A percentile compares a stretch with the other conserved stretches of the same genome.
These are phyloP conservation scores for Dothideomycetidae sp. DNA, from an alignment of 2,329 filamentous ascomycete species.

Conservation along the genomic window DNA sequence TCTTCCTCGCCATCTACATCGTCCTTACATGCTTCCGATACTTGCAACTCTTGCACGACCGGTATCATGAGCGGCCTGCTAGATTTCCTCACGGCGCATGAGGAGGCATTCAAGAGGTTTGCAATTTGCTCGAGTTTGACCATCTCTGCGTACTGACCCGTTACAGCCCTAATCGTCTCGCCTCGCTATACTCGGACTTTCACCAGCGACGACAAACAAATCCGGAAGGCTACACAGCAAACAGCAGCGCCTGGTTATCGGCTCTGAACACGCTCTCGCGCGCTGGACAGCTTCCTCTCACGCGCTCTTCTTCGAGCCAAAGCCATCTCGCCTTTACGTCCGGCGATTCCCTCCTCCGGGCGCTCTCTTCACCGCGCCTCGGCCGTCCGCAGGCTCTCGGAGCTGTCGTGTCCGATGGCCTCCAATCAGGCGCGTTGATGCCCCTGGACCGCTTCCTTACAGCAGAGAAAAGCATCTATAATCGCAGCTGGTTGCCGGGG, in stretches of 20 bases:
- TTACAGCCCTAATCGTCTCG: constrained; percentile 53
- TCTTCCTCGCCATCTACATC: no score
- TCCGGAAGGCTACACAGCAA: constrained; percentile 72
- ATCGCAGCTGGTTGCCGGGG: constrained; percentile 51
- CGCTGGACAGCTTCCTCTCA: constrained; percentile 42
- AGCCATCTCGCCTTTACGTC: constrained; percentile 33
- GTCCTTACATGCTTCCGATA: no score
- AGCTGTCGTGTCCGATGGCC: constrained; percentile 62
- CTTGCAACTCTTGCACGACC: background rate
- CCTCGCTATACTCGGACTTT: constrained; percentile 83
- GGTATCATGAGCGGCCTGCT: constrained; percentile 37
- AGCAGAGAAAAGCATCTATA: constrained; percentile 56
- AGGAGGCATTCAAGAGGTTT: constrained; percentile 35
- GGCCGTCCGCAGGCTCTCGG: constrained; percentile 71
- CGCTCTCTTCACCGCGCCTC: constrained; percentile 61
- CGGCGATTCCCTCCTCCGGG: constrained; percentile 50
- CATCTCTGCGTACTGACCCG: background rate
- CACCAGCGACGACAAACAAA: constrained; percentile 58
- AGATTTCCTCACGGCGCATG: constrained; percentile 40
- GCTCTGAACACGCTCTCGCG: constrained; percentile 56
- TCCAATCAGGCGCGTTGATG: constrained; percentile 54
- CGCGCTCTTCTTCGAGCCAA: constrained; percentile 15
- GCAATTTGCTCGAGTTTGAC: constrained; percentile 13
- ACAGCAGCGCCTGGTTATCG: constrained; percentile 63
- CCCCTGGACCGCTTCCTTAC: constrained; percentile 54